Evolutionary conservation across 148 eudicot genomes (phyloP), one percentile per base, ranked within the genome.

Genomic region (Mesembryanthemum crystallinum): DNA sequence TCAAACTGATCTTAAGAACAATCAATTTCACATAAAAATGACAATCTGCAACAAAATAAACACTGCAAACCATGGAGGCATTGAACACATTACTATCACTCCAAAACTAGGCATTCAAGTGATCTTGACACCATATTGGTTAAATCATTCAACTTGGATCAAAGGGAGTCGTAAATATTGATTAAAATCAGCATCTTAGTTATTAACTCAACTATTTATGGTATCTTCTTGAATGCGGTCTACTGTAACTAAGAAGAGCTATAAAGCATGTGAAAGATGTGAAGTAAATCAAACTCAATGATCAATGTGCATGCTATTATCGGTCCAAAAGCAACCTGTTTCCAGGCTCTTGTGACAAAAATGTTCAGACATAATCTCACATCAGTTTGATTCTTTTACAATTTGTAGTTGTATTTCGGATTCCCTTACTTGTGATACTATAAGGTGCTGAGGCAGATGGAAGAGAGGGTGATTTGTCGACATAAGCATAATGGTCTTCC

Each of bases 391-490:
- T 80, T 77, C 92, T 85, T 88, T 95, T 95, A 81, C 76, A 78
- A 51, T 62, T 83, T 69, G 92, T 86, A 74, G 83, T 77, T 52
- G 83, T 80, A 83, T 87, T 87, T 30, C 91, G 88, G 71, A 95
- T 92, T 37, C 98, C 98, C 81, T 85, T 87, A 7, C 79, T 73
- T 5, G 94, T 95, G 79, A 94, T 87, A 18, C 86, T 79, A 79
- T 90, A 94, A 0, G 94, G 84, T 66, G 98, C 90, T 35, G 92
- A 86, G 32, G 94, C 89, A 64, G 94, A 89, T 78, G 77, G 84
- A 63, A 90, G 86, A 71, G 92, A 90, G 3, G 97, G 92, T 17
- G 98, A 95, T 77, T 95, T 95, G 82, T 95, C 98, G 15, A 95
- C 78, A 73, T 90, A 85, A 30, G 92, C 97, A 71, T 82, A 80